These are phyloP conservation scores for Rosa rugosa DNA, from an alignment of 306 rosid genomes.

Conservation along the genomic window DNA sequence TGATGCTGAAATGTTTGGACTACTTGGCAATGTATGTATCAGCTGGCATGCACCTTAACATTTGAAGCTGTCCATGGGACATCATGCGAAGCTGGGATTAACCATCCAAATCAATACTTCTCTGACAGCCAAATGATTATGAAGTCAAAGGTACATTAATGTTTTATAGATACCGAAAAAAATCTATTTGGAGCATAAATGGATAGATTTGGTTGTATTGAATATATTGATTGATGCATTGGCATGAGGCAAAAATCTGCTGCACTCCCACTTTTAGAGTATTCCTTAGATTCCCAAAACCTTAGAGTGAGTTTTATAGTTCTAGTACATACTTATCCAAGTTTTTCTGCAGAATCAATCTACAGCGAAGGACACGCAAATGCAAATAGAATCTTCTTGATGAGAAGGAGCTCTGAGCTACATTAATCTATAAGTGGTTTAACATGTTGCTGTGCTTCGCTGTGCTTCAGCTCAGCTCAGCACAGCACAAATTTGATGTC, in stretches of 20 bases:
- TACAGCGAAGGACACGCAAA: constrained; percentile 24
- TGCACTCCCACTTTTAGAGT: background rate
- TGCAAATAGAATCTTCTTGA: constrained; percentile 1
- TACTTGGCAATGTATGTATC: constrained; percentile 31
- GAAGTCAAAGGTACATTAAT: constrained; percentile 50
- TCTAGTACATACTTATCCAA: constrained; percentile 22
- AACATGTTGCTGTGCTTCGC: background rate
- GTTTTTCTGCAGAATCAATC: constrained; percentile 51
- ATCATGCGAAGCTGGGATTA: constrained; percentile 86
- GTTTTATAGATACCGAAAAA: background rate
- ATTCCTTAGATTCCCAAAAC: background rate
- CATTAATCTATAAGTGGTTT: background rate
- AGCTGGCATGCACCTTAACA: constrained; percentile 97
- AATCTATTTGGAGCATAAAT: background rate
- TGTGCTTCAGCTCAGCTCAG: background rate
- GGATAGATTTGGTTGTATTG: background rate
- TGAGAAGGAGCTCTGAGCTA: background rate
- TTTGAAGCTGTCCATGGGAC: constrained; percentile 80
- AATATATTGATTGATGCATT: background rate
- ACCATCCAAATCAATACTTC: constrained; percentile 97
- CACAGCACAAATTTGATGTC: background rate
- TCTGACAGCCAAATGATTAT: constrained; percentile 72
- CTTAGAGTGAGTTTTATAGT: background rate
- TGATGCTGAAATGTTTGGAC: constrained; percentile 26
- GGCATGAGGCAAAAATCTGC: background rate